Base-by-base conservation (phyloP, 148 eudicot species). In the Rhododendron ferrugineum region DNA sequence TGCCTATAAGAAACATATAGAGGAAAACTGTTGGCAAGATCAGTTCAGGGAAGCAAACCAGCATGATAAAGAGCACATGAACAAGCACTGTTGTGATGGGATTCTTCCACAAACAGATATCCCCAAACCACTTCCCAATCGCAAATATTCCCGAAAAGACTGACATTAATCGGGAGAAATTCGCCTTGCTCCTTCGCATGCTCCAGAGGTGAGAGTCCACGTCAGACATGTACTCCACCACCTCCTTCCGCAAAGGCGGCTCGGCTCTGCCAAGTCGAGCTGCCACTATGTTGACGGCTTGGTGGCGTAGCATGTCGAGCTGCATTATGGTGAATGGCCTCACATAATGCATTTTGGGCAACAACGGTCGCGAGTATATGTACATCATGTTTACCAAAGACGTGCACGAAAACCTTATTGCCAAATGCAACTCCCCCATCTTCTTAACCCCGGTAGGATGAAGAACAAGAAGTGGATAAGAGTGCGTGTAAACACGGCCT, bases 121-220 rank as follows among this genome's bases (percentile, higher is more conserved):
- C 99, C 30, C 91, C 92, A 30, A 90, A 92, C 99, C 99, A 97
- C 87, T 91, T 95, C 47, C 93, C 95, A 6, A 89, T 91, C 36
- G 98, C 93, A 85, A 97, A 94, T 54, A 94, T 22, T 47, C 98
- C 98, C 0, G 98, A 91, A 88, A 97, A 97, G 34, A 95, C 92
- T 0, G 95, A 89, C 98, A 94, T 94, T 22, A 97, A 89, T 20
- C 99, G 90, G 88, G 93, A 94, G 89, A 97, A 95, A 85, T 97
- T 97, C 3, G 99, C 99, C 85, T 97, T 97, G 92, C 99, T 97
- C 40, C 96, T 81, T 14, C 99, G 88, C 99, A 95, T 94, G 88
- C 98, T 94, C 99, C 99, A 97, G 8, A 97, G 93, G 88, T 97
- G 99, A 0, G 98, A 93, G 86, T 95, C 98, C 83, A 94, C 94